Evolutionary conservation across 2,329 filamentous ascomycete species (phyloP).

Genomic region (Nannizziopsis arthrosporioides): DNA sequence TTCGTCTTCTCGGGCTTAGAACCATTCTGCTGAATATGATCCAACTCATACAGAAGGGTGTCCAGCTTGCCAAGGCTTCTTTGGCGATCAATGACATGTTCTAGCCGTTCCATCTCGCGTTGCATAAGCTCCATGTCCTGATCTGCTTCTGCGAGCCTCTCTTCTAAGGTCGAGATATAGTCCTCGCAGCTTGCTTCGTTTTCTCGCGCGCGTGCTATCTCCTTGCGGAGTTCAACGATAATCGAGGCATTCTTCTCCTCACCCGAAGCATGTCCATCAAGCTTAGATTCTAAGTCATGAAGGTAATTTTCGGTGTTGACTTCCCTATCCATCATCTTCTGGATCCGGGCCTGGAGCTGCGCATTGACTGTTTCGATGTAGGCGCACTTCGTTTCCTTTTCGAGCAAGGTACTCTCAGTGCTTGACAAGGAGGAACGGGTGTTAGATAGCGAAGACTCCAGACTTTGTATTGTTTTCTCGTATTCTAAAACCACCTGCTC

Average conservation of each 20-base stretch:
- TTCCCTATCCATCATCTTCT: slow-evolving; percentile 87
- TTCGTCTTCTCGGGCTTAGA: slow-evolving; percentile 30
- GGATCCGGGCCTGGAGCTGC: slow-evolving; percentile 78
- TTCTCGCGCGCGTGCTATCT: slow-evolving; percentile 75
- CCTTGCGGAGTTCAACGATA: slow-evolving; percentile 77
- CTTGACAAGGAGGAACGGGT: slow-evolving; percentile 72
- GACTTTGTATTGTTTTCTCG: slow-evolving; percentile 90
- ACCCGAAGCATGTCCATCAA: slow-evolving; percentile 80
- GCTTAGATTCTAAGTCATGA: slow-evolving; percentile 77
- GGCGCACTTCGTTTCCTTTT: slow-evolving; percentile 86
- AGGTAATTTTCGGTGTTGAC: slow-evolving; percentile 84
- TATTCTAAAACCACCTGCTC: slow-evolving; percentile 95
- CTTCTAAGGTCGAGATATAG: slow-evolving; percentile 93
- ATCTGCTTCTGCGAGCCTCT: slow-evolving; percentile 86
- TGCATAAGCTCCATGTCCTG: slow-evolving; percentile 96
- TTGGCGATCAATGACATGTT: slow-evolving; percentile 91
- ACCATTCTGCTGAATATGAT: slow-evolving; percentile 55
- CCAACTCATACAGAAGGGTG: slow-evolving; percentile 79
- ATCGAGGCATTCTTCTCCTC: slow-evolving; percentile 86
- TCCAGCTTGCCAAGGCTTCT: slow-evolving; percentile 90
- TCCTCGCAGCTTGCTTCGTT: slow-evolving; percentile 87
- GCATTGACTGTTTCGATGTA: slow-evolving; percentile 86
- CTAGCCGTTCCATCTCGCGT: slow-evolving; percentile 83
- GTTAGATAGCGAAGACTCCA: slow-evolving; percentile 82
- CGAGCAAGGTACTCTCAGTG: slow-evolving; percentile 75